Evolutionary conservation across 2,329 filamentous ascomycete species (phyloP), one percentile per base, ranked within the genome.

Genomic region (Pseudopyrenochaeta lycopersici): DNA sequence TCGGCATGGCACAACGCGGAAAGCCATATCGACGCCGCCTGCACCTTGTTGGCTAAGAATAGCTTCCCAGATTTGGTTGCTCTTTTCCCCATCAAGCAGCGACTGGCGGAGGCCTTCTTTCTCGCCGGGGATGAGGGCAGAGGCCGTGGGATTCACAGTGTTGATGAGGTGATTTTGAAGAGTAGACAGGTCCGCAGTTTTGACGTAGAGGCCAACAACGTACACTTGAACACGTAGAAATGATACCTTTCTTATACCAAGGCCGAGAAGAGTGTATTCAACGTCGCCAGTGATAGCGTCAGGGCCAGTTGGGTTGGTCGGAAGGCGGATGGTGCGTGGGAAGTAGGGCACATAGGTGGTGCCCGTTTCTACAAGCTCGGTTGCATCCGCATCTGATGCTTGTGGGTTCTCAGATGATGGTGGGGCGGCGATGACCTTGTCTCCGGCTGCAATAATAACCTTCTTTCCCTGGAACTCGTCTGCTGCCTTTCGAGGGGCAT

Each of bases 221-320:
- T 99, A 99, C 47, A 99, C 95, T 74, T 97, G 89, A 39, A 99
- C 92, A 43, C 86, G 81, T 39, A 98, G 79, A 75, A 98, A 97
- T 20, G 90, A 96, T 29, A 99, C 95, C 1, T 90, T 92, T 49
- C 95, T 86, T 58, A 96, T 88, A 15, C 95, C 95, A 4, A 97
- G 79, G 0, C 95, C 95, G 6, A 98, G 84, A 0, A 98, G 83
- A 18, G 92, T 93, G 75, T 97, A 98, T 67, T 97, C 83, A n/a
- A 77, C 76, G 12, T 74, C 71, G 36, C 54, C 64, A 35, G 44
- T 36, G 7, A 67, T 41, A 15, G 46, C 53, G 42, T 68, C 68
- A 3, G 68, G 63, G 9, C 64, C 66, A 1, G 60, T 30, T 27
- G 69, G 48, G 9, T 76, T 72, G 6, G 80, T 74, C 9, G 87